Evolutionary conservation across 1,139 yeast species (phyloP), one percentile per base, ranked within the genome.

Genomic region (Hemisphaericaspora xylofermentans): DNA sequence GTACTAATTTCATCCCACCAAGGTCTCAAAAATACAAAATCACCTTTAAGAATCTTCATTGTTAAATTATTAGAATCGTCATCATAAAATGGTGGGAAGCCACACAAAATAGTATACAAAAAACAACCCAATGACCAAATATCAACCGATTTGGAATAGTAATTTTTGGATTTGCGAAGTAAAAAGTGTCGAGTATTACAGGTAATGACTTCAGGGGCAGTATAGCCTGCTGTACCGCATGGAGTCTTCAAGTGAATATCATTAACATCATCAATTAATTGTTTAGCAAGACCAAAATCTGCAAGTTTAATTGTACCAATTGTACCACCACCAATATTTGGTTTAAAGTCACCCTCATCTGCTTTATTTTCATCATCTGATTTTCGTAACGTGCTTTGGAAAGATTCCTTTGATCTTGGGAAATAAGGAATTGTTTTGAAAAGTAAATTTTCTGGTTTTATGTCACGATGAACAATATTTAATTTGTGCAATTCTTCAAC

Each of bases 91-190:
- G 98, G 98, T 1, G 98, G 98, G 64, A 91, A 91, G 4, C 98
- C 98, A 67, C 97, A 89, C 36, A 91, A 66, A 24, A 89, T 74
- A 0, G 96, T 91, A 58, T 91, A 91, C 47, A 91, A 63, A 7
- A 91, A 94, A 63, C 98, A 91, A 1, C 98, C 98, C 41, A 91
- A 68, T 4, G 96, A 95, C 97, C 97, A 91, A 79, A 91, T 85
- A 60, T 91, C 98, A 15, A 91, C 98, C 38, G 89, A 78, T 66
- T 87, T 88, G 6, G 95, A 86, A 57, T 91, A 91, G 45, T 80
- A 76, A 62, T 88, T 88, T 58, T 86, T 94, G 12, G 36, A 37
- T 13, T 43, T 37, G 15, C 50, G 55, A 78, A 81, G 30, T 60
- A 54, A 8, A 53, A 48, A 24, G 49, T 48, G 42, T 49, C 55